Conservation (phyloP, 805 yeast species). For the Candida railenensis region DNA sequence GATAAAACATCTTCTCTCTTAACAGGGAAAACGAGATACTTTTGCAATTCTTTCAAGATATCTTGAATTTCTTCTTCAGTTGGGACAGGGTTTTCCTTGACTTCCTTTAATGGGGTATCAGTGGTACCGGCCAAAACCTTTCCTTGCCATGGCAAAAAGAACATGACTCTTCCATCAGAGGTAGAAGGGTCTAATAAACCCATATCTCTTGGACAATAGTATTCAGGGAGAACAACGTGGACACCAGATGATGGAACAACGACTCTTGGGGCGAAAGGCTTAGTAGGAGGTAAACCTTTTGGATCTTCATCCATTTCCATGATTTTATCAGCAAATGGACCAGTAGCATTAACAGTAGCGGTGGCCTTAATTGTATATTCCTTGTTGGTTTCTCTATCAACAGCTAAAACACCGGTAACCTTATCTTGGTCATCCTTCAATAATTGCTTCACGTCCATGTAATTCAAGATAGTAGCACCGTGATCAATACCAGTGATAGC, state of each 20-base stretch:
- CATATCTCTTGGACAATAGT: constrained; percentile 81
- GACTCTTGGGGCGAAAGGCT: constrained; percentile 60
- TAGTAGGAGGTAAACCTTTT: constrained; percentile 59
- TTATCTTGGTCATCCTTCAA: constrained; percentile 61
- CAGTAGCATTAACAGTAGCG: constrained; percentile 87
- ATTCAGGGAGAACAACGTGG: constrained; percentile 88
- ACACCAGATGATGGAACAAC: constrained; percentile 96
- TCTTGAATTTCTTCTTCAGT: constrained; percentile 86
- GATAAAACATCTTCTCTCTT: constrained; percentile 86
- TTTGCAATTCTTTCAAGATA: constrained; percentile 82
- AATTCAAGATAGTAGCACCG: constrained; percentile 90
- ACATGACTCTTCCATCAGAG: constrained; percentile 93
- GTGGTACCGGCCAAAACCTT: constrained; percentile 96
- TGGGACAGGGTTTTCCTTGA: constrained; percentile 79
- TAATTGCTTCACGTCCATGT: constrained; percentile 76
- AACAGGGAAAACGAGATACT: constrained; percentile 85
- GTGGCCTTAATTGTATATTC: constrained; percentile 64
- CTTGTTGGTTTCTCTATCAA: constrained; percentile 68
- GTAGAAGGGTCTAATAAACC: constrained; percentile 92
- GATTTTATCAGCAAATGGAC: constrained; percentile 84
- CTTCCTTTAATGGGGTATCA: constrained; percentile 75
- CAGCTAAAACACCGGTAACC: constrained; percentile 73
- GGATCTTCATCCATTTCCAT: constrained; percentile 83
- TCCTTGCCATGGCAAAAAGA: constrained; percentile 97
- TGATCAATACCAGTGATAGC: constrained; percentile 82